Conservation (phyloP, 1,284 basidiomycete genomes). For the Coriolopsis trogii region DNA sequence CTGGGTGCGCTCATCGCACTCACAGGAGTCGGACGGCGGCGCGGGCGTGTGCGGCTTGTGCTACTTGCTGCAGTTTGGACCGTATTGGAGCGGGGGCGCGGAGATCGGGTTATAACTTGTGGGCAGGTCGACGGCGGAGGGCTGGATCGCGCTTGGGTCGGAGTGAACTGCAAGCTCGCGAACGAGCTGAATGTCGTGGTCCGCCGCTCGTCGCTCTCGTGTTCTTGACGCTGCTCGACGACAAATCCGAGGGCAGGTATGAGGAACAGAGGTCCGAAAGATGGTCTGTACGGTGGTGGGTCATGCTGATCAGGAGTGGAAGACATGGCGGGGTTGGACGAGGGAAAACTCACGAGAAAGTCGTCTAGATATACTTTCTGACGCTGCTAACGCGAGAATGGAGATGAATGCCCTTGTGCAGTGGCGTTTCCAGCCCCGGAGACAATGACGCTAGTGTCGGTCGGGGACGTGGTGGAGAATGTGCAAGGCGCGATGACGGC, state of each 20-base stretch:
- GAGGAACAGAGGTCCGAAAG: slow-evolving; percentile 5
- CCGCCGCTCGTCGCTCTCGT: background rate
- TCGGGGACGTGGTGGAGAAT: slow-evolving; percentile 9
- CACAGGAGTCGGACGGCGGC: background rate
- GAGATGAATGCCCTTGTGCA: slow-evolving; percentile 1
- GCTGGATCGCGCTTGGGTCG: background rate
- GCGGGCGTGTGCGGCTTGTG: slow-evolving; percentile 4
- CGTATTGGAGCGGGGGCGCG: slow-evolving; percentile 17
- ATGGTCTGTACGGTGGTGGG: slow-evolving; percentile 19
- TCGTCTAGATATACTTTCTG: slow-evolving; percentile 1
- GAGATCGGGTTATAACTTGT: background rate
- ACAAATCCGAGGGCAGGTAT: slow-evolving; percentile 6
- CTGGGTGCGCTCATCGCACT: slow-evolving; percentile 23
- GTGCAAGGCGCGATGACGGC: slow-evolving; percentile 10
- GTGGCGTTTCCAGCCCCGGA: slow-evolving; percentile 8
- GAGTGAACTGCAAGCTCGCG: slow-evolving; percentile 8
- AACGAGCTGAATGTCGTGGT: background rate
- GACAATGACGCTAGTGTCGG: too few species aligned
- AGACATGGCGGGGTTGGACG: background rate
- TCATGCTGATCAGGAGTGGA: slow-evolving; percentile 8
- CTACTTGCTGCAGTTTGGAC: too few species aligned
- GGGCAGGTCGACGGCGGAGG: background rate
- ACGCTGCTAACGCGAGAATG: slow-evolving; percentile 11
- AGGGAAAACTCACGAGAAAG: slow-evolving; percentile 9
- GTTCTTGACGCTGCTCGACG: background rate